Base-by-base conservation (phyloP, 2,329 filamentous ascomycete genomes). In the Verticillium alfalfae region DNA sequence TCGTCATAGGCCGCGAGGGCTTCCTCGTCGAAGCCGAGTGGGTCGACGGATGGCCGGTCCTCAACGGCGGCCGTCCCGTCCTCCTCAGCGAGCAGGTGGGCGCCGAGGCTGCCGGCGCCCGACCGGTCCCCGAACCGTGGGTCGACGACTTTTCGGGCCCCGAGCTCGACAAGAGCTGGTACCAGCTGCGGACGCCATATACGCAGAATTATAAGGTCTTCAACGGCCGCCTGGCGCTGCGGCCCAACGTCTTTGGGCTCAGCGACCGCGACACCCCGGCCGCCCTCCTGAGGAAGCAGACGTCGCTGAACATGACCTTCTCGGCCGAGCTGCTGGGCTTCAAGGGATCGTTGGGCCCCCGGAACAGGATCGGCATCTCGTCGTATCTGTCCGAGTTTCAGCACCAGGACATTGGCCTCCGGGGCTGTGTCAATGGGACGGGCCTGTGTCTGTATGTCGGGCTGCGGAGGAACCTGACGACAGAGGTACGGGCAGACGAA, bases 301-400 rank as follows among this genome's bases (percentile, higher is more conserved):
- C 61, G 56, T 70, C 68, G 3, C 38, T 70, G 22, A 72, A 72
- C 58, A 71, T 72, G 67, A 70, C 67, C 0, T 71, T 70, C 26
- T 61, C 67, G 2, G 68, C 68, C 10, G 66, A 65, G 8, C n/a
- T 68, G 10, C 36, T 65, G 1, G 58, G 59, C 0, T 66, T 62
- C 5, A 45, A 63, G 13, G 63, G 64, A 12, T 55, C 57, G 1
- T 57, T 70, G 2, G 65, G 65, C 1, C 60, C 62, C 2, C 60
- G 62, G 5, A 67, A 71, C 34, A 64, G 66, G 10, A 62, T 71
- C 6, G 69, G 70, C 1, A 63, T 72, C 31, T 69, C 70, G 7
- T 60, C 67, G 8, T 72, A 70, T 34, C 61, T 68, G 2, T 67
- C 62, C 15, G 69, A 71, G 36, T 58, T 62, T 3, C 64, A 66